Percentiles rank a stretch among this genome's conserved stretches.
phyloP scores from a whole-genome alignment of 257 asterid genomes.

The Catharanthus roseus region DNA sequence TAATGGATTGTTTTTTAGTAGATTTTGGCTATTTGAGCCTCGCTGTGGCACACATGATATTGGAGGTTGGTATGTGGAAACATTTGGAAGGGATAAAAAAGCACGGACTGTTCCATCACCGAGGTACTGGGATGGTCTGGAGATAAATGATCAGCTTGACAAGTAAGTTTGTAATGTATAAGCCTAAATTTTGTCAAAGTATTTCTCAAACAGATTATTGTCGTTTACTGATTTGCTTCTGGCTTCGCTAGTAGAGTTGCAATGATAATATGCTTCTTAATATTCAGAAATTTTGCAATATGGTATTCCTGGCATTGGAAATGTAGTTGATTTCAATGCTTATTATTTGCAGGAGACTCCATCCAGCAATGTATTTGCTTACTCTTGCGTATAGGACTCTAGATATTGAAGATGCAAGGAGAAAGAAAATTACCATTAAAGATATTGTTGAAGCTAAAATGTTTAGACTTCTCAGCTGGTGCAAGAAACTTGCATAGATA shows the following conservation, averaged over 20 bases:
- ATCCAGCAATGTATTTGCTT: conserved; percentile 90
- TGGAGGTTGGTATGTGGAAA: conserved; percentile 98
- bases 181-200: conserved; percentile 16
- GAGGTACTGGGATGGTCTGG: conserved; percentile 70
- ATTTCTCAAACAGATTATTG: not conserved
- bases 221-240: not conserved
- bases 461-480: conserved; percentile 52
- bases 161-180: conserved; percentile 50
- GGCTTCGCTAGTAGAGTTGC: not conserved
- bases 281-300: not conserved
- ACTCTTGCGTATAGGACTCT: conserved; percentile 87
- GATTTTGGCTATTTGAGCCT: conserved; percentile 97
- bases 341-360: conserved; percentile 73
- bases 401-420: conserved; percentile 69
- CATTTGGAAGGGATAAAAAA: conserved; percentile 72
- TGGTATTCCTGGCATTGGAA: conserved; percentile 4
- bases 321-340: conserved; percentile 15
- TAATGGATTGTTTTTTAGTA: conserved; percentile 29
- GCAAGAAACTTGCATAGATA: conserved; percentile 39
- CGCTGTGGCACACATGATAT: conserved; percentile 86
- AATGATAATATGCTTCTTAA: not conserved
- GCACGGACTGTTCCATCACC: conserved; percentile 55
- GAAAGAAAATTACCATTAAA: conserved; percentile 45
- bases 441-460: conserved; percentile 53
- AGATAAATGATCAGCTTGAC: conserved; percentile 37